phyloP scores from a whole-genome alignment of 2,329 filamentous ascomycete species.

The Diaporthe australafricana region DNA sequence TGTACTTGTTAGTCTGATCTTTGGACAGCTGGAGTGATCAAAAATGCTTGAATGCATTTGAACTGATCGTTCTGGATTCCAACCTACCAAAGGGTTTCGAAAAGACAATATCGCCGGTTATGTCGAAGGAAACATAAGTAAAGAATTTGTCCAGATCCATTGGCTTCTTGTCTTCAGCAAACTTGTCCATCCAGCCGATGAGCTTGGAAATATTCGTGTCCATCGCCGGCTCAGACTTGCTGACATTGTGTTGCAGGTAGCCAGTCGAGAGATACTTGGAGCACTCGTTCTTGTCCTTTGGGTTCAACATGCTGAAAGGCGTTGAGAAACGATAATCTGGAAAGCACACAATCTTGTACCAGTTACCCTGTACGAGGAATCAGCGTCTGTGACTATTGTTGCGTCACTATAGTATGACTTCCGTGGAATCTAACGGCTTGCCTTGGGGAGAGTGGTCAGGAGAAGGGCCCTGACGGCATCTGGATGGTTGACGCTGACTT shows the following conservation, averaged over 20 bases:
- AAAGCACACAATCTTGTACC: conserved; percentile 51
- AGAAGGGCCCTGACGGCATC: conserved; percentile 53
- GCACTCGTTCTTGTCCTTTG: conserved; percentile 47
- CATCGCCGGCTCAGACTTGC: conserved; percentile 38
- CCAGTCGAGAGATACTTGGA: conserved; percentile 47
- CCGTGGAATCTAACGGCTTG: not conserved
- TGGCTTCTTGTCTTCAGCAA: conserved; percentile 31
- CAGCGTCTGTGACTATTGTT: not conserved
- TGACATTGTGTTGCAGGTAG: conserved; percentile 48
- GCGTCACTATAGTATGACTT: not conserved
- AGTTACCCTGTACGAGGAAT: conserved; percentile 35
- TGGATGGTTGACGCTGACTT: conserved; percentile 57
- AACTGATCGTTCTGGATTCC: conserved; percentile 37
- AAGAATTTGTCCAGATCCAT: conserved; percentile 42
- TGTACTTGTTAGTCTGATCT: not conserved
- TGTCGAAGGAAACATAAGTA: conserved; percentile 47
- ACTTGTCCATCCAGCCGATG: conserved; percentile 39
- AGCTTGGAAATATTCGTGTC: conserved; percentile 37
- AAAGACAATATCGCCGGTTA: conserved; percentile 47
- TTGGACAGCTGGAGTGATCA: too few relatives aligned
- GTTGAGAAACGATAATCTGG: conserved; percentile 54
- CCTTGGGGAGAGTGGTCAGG: conserved; percentile 51
- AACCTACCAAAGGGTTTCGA: conserved; percentile 43
- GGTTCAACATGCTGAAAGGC: conserved; percentile 52
- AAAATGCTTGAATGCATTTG: not conserved